Conservation (phyloP, 306 rosid species). For the Castanea mollissima region DNA sequence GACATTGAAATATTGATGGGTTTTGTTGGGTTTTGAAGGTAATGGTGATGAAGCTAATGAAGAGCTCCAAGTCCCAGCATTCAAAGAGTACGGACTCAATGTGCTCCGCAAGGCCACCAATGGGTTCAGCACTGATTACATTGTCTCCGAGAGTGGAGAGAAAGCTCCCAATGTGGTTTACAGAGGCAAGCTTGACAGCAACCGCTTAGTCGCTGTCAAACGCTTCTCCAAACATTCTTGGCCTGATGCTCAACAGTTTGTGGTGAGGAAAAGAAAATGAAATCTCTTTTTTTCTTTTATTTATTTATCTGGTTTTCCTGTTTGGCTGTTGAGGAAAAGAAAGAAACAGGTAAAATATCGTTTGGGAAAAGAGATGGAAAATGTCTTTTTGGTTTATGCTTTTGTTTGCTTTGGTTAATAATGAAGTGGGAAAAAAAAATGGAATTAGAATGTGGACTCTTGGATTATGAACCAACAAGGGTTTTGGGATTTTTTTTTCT, state of each 20-base stretch:
- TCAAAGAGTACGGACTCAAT: slow-evolving; percentile 52
- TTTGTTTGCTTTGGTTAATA: neutral
- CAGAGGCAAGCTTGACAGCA: slow-evolving; percentile 61
- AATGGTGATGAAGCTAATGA: slow-evolving; percentile 47
- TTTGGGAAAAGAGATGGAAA: neutral
- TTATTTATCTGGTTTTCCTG: neutral
- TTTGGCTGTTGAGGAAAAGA: slow-evolving; percentile 12
- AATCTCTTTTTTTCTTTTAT: neutral
- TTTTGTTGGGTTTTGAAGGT: slow-evolving; percentile 28
- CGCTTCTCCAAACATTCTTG: slow-evolving; percentile 77
- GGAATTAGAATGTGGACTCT: neutral
- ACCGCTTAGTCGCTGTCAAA: slow-evolving; percentile 66
- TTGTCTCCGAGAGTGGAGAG: slow-evolving; percentile 80
- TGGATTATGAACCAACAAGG: neutral
- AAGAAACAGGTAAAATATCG: slow-evolving; percentile 4
- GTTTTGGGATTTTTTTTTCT: neutral
- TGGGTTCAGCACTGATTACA: slow-evolving; percentile 57
- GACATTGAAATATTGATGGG: neutral
- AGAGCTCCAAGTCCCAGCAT: slow-evolving; percentile 47
- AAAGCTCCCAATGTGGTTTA: slow-evolving; percentile 83
- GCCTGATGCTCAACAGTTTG: slow-evolving; percentile 81
- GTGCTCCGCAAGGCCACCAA: slow-evolving; percentile 73
- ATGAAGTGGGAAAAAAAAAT: neutral
- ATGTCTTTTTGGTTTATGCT: neutral
- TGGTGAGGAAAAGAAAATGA: slow-evolving; percentile 40